phyloP scores from a whole-genome alignment of 2,329 filamentous ascomycete species.

The Graphilbum ipis-grandicollis region DNA sequence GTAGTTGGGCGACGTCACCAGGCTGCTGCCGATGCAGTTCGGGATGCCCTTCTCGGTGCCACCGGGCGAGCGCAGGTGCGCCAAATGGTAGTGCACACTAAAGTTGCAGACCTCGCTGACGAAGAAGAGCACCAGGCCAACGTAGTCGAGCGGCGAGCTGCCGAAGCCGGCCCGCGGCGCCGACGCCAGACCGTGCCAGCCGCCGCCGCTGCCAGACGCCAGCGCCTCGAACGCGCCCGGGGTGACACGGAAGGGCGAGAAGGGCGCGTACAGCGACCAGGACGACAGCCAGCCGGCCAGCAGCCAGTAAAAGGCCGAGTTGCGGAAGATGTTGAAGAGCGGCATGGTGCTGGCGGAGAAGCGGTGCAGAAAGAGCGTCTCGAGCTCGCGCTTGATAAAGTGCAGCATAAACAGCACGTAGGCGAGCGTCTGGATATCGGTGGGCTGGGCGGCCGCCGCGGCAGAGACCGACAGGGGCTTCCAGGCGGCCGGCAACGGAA shows the following conservation, averaged over 20 bases:
- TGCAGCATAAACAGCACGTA: constrained; percentile 62
- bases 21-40: constrained; percentile 61
- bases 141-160: constrained; percentile 33
- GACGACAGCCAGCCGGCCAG: constrained; percentile 66
- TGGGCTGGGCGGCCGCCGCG: constrained; percentile 20
- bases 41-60: constrained; percentile 82
- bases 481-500: constrained; percentile 23
- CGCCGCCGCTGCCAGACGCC: not conserved
- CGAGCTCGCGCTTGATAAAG: constrained; percentile 88
- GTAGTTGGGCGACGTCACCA: constrained; percentile 96
- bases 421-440: constrained; percentile 53
- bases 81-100: constrained; percentile 62
- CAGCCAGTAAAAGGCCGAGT: constrained; percentile 88
- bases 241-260: constrained; percentile 34
- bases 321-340: constrained; percentile 77
- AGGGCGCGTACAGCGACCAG: constrained; percentile 70
- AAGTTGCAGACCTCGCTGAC: constrained; percentile 71
- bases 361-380: constrained; percentile 87
- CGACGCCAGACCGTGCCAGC: no score
- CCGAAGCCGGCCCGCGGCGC: constrained; percentile 10
- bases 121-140: constrained; percentile 53
- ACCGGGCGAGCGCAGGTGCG: constrained; percentile 58
- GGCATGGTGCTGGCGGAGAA: constrained; percentile 96
- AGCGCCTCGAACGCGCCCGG: constrained; percentile 2
- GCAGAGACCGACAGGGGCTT: no score